Percentiles rank a stretch among this genome's conserved stretches.
These are phyloP conservation scores for Entomophthora muscae DNA, from an alignment of 371 early-diverging fungal genomes.

Conservation along the genomic window DNA sequence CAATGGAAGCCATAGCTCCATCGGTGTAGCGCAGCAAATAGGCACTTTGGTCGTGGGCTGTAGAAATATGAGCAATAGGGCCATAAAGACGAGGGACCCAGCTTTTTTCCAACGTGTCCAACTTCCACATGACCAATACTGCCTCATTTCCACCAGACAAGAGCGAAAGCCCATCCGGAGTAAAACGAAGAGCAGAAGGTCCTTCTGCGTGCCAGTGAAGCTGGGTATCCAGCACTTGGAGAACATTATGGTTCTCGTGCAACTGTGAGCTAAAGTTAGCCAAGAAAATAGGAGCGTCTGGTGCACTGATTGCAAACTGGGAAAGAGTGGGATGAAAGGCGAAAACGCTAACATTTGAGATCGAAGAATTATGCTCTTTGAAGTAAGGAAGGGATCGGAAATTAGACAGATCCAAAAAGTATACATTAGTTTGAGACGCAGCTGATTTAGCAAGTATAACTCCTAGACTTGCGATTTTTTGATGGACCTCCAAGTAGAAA, in stretches of 20 bases:
- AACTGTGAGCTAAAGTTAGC: not conserved
- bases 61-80: not conserved
- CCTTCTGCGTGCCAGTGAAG: slow-evolving; percentile 1
- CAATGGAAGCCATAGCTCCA: not conserved
- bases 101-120: not conserved
- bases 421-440: not conserved
- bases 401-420: not conserved
- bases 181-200: not conserved
- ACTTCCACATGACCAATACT: not conserved
- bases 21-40: not conserved
- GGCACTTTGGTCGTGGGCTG: not conserved
- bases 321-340: not conserved
- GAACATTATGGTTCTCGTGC: not conserved
- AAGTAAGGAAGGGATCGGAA: not conserved
- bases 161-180: not conserved
- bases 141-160: slow-evolving; percentile 5
- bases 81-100: not conserved
- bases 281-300: not conserved
- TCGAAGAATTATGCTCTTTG: not conserved
- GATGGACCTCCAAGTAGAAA: not conserved
- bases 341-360: not conserved
- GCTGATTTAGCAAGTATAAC: not conserved
- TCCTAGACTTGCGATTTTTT: not conserved
- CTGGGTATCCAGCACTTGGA: not conserved
- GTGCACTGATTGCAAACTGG: not conserved